A percentile compares a stretch with the other conserved stretches of the same genome.
phyloP scores from a whole-genome alignment of 2,329 filamentous ascomycete species.

The Grosmannia huntii region DNA sequence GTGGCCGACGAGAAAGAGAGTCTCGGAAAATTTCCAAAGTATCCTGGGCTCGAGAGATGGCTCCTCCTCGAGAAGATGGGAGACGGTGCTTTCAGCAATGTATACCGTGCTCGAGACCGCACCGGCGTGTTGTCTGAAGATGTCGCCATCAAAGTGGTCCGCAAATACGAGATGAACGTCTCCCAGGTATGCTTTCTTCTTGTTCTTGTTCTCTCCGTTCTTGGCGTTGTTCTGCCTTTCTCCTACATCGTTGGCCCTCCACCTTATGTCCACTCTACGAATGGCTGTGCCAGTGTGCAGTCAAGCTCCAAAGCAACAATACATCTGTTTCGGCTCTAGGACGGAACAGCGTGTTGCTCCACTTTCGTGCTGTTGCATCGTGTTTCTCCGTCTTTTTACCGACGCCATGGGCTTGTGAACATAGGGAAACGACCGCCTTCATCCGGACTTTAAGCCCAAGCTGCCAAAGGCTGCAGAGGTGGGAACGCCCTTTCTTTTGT shows the following conservation, averaged over 20 bases:
- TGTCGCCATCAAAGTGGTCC: conserved; percentile 95
- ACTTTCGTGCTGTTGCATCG: background rate
- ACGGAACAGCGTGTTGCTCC: too few relatives aligned
- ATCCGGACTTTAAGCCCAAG: conserved; percentile 85
- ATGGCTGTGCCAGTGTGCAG: too few relatives aligned
- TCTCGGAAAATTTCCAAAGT: conserved; percentile 73
- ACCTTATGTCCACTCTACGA: too few relatives aligned
- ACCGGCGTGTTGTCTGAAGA: conserved; percentile 55
- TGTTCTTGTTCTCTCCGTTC: conserved; percentile 9
- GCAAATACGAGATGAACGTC: conserved; percentile 98
- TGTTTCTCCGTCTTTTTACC: conserved; percentile 24
- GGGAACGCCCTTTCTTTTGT: conserved; percentile 35
- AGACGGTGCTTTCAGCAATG: conserved; percentile 96
- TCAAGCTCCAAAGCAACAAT: too few relatives aligned
- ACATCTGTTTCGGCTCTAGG: too few relatives aligned
- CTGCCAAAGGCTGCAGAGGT: conserved; percentile 95
- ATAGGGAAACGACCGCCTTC: conserved; percentile 84
- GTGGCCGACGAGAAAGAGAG: conserved; percentile 84
- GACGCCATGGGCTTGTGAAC: conserved; percentile 31
- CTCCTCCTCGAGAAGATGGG: conserved; percentile 92
- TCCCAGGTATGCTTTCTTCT: conserved; percentile 60
- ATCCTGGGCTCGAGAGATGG: conserved; percentile 78
- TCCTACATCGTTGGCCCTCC: background rate
- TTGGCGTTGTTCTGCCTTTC: conserved; percentile 16
- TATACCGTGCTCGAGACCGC: conserved; percentile 75